phyloP scores from a whole-genome alignment of 768 basidiomycete genomes.

The Leccinum arenicola region DNA sequence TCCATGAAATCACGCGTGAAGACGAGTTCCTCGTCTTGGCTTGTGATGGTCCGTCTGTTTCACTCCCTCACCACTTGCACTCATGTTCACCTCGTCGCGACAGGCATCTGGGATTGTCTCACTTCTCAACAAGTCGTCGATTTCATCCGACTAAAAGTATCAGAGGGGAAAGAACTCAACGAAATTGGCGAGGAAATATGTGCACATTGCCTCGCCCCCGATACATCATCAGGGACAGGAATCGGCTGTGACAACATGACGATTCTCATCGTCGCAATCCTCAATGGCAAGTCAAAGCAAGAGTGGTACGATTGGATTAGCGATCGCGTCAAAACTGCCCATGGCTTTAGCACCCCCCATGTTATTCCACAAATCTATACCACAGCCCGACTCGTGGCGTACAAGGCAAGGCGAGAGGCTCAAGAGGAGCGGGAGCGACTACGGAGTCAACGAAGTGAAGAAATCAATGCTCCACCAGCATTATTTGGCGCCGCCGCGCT shows the following conservation, averaged over 20 bases:
- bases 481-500: slow-evolving; percentile 38
- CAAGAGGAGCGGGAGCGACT: slow-evolving; percentile 47
- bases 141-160: slow-evolving; percentile 77
- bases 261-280: slow-evolving; percentile 82
- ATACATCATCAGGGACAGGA: slow-evolving; percentile 84
- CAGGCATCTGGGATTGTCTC: slow-evolving; percentile 98
- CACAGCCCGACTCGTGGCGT: slow-evolving; percentile 57
- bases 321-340: slow-evolving; percentile 71
- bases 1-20: slow-evolving; percentile 78
- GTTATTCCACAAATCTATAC: slow-evolving; percentile 76
- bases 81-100: slow-evolving; percentile 5
- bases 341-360: slow-evolving; percentile 78
- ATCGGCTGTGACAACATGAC: slow-evolving; percentile 99
- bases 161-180: slow-evolving; percentile 71
- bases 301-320: slow-evolving; percentile 92
- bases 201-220: slow-evolving; percentile 91
- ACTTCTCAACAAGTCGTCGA: slow-evolving; percentile 91
- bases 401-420: slow-evolving; percentile 59
- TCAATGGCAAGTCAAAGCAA: slow-evolving; percentile 83
- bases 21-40: slow-evolving; percentile 97
- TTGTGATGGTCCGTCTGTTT: slow-evolving; percentile 75
- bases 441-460: slow-evolving; percentile 36
- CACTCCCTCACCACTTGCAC: not conserved
- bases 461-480: slow-evolving; percentile 20
- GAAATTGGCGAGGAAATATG: slow-evolving; percentile 90